Evolutionary conservation across 257 asterid genomes (phyloP), one percentile per base, ranked within the genome.

Genomic region (Penstemon newberryi): DNA sequence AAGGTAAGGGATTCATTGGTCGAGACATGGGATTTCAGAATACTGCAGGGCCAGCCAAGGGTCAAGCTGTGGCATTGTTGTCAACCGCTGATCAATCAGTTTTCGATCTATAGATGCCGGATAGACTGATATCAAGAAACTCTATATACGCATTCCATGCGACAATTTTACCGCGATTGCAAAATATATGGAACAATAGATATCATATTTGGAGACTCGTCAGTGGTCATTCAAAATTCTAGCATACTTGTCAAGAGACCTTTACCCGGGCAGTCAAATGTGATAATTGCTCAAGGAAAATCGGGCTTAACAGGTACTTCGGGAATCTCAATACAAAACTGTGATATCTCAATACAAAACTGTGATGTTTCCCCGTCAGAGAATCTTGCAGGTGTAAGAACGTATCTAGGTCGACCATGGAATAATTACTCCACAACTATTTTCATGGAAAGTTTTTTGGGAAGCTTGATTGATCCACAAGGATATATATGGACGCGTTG

Each of bases 401-500:
- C 71, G 3, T 81, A 63, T 59, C 61, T 84, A 38, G 86, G 89
- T 0, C 70, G 86, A 66, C 87, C 87, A 1, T 81, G 83, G 84
- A 77, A 75, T 41, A 77, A 73, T 37, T 74, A 72, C 54, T 81
- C 86, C 9, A 79, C 84, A 0, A 75, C 78, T 11, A 78, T 79
- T 13, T 74, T 63, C 72, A 60, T 81, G 83, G 70, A 81, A 15
- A 62, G 37, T 3, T 15, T 25, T 25, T 46, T 84, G 70, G 82
- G 70, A 4, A 51, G 57, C 9, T 64, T 79, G 33, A 79, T 84
- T 60, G 60, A 72, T 54, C 82, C 82, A 5, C 58, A 36, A 13
- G 89, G 89, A 40, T 15, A n/a, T n/a, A n/a, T n/a, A n/a, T 84
- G 85, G 85, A 18, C 66, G 40, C 82, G 80, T 2, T 84, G 85